phyloP scores from a whole-genome alignment of 2,329 filamentous ascomycete species.

The Paracorniculantispora psalliotae region DNA sequence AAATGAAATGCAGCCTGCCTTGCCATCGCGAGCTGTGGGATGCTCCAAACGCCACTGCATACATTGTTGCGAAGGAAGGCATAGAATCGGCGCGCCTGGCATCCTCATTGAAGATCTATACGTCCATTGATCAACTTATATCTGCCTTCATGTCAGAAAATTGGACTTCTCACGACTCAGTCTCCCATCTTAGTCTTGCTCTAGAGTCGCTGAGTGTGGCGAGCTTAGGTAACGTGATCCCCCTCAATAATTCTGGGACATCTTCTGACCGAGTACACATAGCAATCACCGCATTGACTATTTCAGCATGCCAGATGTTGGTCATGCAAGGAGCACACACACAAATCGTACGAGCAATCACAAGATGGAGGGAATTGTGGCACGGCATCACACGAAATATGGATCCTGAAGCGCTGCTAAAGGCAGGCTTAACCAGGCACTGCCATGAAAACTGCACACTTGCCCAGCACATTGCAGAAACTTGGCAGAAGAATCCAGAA shows the following conservation, averaged over 20 bases:
- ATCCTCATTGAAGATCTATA: neutral
- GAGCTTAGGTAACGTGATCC: neutral
- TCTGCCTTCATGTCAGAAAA: neutral
- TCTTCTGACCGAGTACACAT: neutral
- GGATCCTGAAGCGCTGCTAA: neutral
- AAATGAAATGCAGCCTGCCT: conserved; percentile 1
- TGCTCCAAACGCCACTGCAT: neutral
- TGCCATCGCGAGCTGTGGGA: conserved; percentile 2
- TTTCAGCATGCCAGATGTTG: neutral
- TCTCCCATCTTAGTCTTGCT: neutral
- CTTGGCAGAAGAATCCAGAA: neutral
- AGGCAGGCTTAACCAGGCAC: neutral
- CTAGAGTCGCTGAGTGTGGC: neutral
- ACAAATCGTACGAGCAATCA: neutral
- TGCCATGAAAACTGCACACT: neutral
- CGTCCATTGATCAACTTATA: neutral
- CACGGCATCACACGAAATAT: neutral
- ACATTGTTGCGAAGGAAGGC: neutral
- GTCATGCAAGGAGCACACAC: neutral
- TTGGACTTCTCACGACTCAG: neutral
- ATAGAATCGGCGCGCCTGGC: neutral
- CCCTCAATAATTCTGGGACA: neutral
- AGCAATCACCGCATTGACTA: neutral
- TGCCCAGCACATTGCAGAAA: neutral
- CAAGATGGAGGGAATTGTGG: neutral